Evolutionary conservation across 2,329 filamentous ascomycete genomes (phyloP), one percentile per base, ranked within the genome.

Genomic region (Dothideomycetes sp.): DNA sequence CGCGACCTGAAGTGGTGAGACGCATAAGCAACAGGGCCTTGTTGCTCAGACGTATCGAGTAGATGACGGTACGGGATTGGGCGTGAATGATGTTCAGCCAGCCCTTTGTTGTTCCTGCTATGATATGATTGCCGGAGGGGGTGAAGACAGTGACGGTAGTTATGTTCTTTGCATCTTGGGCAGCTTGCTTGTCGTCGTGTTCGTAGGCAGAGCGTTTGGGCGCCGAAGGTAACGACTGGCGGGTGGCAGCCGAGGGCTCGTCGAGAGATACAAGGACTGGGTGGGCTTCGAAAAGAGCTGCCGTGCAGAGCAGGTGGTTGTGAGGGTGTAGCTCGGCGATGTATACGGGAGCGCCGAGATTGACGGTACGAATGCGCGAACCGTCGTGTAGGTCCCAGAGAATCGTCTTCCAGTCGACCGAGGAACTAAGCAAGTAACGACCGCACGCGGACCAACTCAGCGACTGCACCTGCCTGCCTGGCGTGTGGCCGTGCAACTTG

Each of bases 61-160:
- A 88, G 51, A 94, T 85, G 9, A 89, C 85, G 47, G 84, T 77
- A 55, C 77, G 79, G 0, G 84, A 84, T 47, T 76, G 74, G 2
- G 83, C 81, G 52, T 94, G 84, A 55, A 98, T 91, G 46, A 98
- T 84, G 62, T 98, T 98, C 45, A 98, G 72, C 72, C 86, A 94
- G 42, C 91, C 91, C 62, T 95, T 96, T 52, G 82, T 95, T 4
- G 91, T 98, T 27, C 87, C 93, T 1, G 87, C 79, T 23, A 98
- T 74, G 46, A 98, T 86, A 61, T 96, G 85, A 32, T 88, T 80
- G 35, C 91, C 91, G 0, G 80, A 75, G 1, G 79, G 75, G 0
- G 86, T 89, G 68, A 93, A 98, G 23, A 94, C 79, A 1, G 87
- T 85, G 17, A 87, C 87, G 4, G 89, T 96, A 1, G 91, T 96